Conservation (phyloP, 1,139 yeast genomes). For the Geotrichum carabidarum region DNA sequence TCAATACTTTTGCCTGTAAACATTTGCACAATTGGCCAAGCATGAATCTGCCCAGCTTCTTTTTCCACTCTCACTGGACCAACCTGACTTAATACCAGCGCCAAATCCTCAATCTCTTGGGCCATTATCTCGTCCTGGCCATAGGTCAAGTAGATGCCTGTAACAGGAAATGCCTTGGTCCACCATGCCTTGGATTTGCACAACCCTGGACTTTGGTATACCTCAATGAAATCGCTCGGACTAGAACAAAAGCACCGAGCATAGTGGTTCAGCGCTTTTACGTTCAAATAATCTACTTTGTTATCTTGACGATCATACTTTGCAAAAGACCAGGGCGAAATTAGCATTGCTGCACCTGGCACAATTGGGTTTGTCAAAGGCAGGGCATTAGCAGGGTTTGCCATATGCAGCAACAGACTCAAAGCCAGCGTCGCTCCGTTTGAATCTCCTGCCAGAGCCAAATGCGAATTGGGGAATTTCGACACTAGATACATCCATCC, state of each 20-base stretch:
- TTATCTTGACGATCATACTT: conserved; percentile 18
- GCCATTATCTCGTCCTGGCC: conserved; percentile 42
- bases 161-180: conserved; percentile 41
- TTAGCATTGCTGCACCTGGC: conserved; percentile 40
- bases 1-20: conserved; percentile 29
- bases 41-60: conserved; percentile 33
- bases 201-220: conserved; percentile 38
- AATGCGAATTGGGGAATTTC: conserved; percentile 29
- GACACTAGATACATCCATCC: conserved; percentile 35
- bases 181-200: conserved; percentile 39
- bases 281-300: conserved; percentile 29
- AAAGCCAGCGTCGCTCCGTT: conserved; percentile 42
- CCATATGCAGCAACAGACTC: conserved; percentile 38
- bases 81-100: conserved; percentile 20
- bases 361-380: conserved; percentile 19
- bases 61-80: conserved; percentile 25
- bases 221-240: conserved; percentile 25
- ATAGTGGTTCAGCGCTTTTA: conserved; percentile 23
- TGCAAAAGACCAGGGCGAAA: conserved; percentile 39
- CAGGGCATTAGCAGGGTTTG: conserved; percentile 30
- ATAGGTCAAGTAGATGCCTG: conserved; percentile 39
- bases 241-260: conserved; percentile 16
- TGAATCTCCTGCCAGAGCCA: conserved; percentile 42
- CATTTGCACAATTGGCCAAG: conserved; percentile 35
- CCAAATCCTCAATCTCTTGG: conserved; percentile 38